Evolutionary conservation across 2,329 filamentous ascomycete genomes (phyloP), one percentile per base, ranked within the genome.

Genomic region (Keithomyces neogunnii): DNA sequence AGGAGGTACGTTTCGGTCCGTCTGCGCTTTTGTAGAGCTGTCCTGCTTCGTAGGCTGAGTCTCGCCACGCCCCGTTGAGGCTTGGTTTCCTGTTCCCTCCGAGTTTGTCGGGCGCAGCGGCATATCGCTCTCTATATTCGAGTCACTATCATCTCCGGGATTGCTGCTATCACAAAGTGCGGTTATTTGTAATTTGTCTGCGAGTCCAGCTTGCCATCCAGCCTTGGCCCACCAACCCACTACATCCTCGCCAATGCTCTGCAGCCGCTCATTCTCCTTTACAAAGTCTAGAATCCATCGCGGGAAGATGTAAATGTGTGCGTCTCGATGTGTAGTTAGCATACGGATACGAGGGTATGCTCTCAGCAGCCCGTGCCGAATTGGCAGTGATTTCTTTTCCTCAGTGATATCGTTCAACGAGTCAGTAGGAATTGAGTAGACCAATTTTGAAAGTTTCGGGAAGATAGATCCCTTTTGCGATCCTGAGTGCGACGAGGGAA

Each of bases 181-280:
- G 47, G 80, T 73, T 49, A 96, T 71, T 1, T 84, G 80, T 6
- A 97, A 76, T 67, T 95, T 96, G 48, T 86, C 81, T 1, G 80
- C 81, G 3, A 96, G 73, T 0, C 89, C 88, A 3, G 80, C 75
- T 67, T 97, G 91, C 93, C 93, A 99, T 50, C 84, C 84, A 1
- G 92, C 84, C 66, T 97, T 97, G 35, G 91, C 89, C 90, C 91
- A 96, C 87, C 89, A 96, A 5, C 91, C 90, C 13, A 97, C 75
- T 5, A 96, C 82, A 62, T 97, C 92, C 66, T 97, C 92, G 33
- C 87, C 88, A 46, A 99, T 84, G 51, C 85, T 95, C 60, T 96
- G 88, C 56, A 99, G 81, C 9, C 80, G 83, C 32, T 91, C 85
- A 61, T 96, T 95, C 55, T 78, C 75, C 52, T 81, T 80, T 42